Evolutionary conservation across 106 monocot species (phyloP).

Genomic region (Xerophyta viscosa): DNA sequence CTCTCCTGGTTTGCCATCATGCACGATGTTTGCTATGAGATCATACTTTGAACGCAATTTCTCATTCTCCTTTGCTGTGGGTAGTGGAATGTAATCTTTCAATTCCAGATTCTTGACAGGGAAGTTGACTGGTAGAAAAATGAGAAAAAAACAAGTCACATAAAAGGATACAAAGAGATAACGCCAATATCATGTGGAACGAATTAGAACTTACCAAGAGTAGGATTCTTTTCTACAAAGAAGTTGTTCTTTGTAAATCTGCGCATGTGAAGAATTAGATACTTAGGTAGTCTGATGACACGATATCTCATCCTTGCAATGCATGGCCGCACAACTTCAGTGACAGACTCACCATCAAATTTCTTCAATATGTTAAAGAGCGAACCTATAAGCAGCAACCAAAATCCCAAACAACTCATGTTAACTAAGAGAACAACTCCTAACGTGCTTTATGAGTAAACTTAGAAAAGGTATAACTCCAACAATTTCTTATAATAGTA

Average conservation of each 20-base stretch:
- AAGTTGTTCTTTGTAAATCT: conserved; percentile 98
- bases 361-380: conserved; percentile 98
- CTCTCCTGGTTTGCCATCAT: conserved; percentile 97
- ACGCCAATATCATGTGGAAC: neutral
- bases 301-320: conserved; percentile 96
- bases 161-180: neutral
- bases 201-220: conserved; percentile 49
- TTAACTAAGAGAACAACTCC: no score
- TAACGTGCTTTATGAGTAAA: no score
- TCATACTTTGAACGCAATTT: conserved; percentile 90
- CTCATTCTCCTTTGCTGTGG: conserved; percentile 48
- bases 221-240: conserved; percentile 93
- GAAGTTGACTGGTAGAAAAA: conserved; percentile 65
- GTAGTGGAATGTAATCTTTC: conserved; percentile 94
- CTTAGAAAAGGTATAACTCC: no score
- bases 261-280: conserved; percentile 94
- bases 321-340: conserved; percentile 93
- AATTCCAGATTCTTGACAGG: conserved; percentile 98
- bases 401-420: no score
- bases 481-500: no score
- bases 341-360: conserved; percentile 94
- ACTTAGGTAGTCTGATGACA: conserved; percentile 82
- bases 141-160: neutral
- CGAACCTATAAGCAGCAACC: conserved; percentile 48
- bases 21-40: conserved; percentile 96